These are phyloP conservation scores for Tilletiaria anomala DNA, from an alignment of 1,284 basidiomycete species.

Conservation along the genomic window DNA sequence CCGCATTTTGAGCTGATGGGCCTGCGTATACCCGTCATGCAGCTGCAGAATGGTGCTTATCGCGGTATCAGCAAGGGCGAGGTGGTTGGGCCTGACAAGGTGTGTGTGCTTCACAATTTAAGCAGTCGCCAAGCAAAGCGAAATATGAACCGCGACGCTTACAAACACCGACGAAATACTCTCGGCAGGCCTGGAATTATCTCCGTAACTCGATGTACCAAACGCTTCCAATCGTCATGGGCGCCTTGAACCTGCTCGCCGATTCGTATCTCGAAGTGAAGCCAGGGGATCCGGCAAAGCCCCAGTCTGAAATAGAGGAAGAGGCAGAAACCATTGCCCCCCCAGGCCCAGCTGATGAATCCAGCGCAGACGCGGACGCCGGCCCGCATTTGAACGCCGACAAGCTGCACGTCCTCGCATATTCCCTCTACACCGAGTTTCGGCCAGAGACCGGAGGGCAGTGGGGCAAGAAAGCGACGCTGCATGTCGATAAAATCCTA, in stretches of 20 bases:
- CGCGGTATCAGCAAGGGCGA: conserved; percentile 61
- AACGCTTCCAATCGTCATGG: conserved; percentile 28
- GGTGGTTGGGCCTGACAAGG: conserved; percentile 55
- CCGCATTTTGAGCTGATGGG: conserved; percentile 86
- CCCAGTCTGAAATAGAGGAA: not conserved
- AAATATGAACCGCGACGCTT: not conserved
- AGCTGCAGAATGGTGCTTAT: conserved; percentile 52
- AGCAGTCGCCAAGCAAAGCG: not conserved
- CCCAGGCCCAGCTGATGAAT: not conserved
- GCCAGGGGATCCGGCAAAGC: conserved; percentile 4
- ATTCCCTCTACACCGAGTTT: conserved; percentile 30
- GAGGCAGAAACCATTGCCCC: not conserved
- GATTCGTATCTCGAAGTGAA: conserved; percentile 31
- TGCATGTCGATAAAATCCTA: conserved; percentile 27
- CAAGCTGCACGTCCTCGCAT: conserved; percentile 19
- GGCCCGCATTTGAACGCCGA: conserved; percentile 9
- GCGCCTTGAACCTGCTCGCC: conserved; percentile 28
- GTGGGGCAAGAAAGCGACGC: conserved; percentile 31
- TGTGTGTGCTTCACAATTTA: conserved; percentile 11
- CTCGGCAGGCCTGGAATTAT: conserved; percentile 25
- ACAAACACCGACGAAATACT: not conserved
- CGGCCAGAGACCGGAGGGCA: conserved; percentile 32
- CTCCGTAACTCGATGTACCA: conserved; percentile 27
- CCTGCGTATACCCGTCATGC: conserved; percentile 71
- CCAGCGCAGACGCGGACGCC: not conserved